Evolutionary conservation across 768 basidiomycete genomes (phyloP).

Genomic region (Thelephora aurantiotincta): DNA sequence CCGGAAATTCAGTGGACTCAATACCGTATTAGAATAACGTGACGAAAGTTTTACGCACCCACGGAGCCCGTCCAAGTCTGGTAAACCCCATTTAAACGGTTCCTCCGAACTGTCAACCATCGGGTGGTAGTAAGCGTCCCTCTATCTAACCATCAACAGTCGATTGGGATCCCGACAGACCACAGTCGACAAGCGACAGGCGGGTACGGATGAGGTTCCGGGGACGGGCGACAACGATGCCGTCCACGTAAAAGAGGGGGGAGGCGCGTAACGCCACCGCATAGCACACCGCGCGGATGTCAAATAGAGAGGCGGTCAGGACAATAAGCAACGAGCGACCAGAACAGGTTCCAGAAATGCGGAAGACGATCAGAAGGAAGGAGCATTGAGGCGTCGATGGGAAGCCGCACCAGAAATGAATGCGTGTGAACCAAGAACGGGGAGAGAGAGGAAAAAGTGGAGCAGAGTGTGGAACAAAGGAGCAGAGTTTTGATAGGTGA

Average conservation of each 20-base stretch:
- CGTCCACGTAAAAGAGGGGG: neutral
- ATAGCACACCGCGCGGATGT: neutral
- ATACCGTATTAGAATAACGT: no score
- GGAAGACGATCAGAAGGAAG: neutral
- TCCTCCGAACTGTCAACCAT: slow-evolving; percentile 85
- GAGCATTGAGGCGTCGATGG: no score
- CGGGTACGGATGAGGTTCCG: no score
- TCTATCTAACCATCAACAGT: slow-evolving; percentile 24
- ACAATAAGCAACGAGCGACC: no score
- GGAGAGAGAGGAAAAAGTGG: no score
- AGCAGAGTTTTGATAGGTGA: no score
- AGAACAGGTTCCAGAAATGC: neutral
- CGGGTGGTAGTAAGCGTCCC: slow-evolving; percentile 89
- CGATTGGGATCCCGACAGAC: neutral
- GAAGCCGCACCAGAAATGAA: no score
- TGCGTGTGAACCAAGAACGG: neutral
- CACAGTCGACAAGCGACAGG: no score
- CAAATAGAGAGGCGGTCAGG: neutral
- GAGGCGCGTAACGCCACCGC: neutral
- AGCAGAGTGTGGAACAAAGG: no score
- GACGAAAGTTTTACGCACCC: slow-evolving; percentile 29
- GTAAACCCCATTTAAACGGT: slow-evolving; percentile 91
- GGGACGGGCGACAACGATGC: no score
- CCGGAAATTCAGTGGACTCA: no score
- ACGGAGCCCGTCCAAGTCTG: slow-evolving; percentile 89